Evolutionary conservation across 805 yeast genomes (phyloP).

Genomic region (Naumovozyma dairenensis): DNA sequence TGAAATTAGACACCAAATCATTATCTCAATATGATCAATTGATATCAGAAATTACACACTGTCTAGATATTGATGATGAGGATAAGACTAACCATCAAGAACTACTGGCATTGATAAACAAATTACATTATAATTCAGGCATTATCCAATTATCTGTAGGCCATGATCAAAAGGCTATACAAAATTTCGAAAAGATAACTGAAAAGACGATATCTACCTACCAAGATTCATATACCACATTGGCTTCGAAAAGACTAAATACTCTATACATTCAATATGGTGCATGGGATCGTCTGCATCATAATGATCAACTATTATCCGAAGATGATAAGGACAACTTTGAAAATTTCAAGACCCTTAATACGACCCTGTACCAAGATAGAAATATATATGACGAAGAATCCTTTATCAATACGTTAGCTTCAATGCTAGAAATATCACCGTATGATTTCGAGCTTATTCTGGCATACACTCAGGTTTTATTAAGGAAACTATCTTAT

Average conservation of each 20-base stretch:
- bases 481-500: constrained; percentile 14
- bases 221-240: constrained; percentile 24
- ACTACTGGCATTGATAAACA: constrained; percentile 6
- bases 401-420: too few species aligned
- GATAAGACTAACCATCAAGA: not conserved
- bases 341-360: constrained; percentile 11
- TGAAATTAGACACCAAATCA: not conserved
- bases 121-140: constrained; percentile 50
- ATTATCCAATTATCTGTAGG: constrained; percentile 49
- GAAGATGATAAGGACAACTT: constrained; percentile 10
- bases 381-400: too few species aligned
- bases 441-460: constrained; percentile 36
- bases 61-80: not conserved
- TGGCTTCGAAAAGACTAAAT: constrained; percentile 41
- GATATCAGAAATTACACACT: not conserved
- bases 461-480: constrained; percentile 12
- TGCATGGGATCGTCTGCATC: too few species aligned
- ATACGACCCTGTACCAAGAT: too few species aligned
- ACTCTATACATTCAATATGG: constrained; percentile 48
- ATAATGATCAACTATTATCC: too few species aligned
- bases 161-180: constrained; percentile 43
- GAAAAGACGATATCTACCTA: constrained; percentile 26
- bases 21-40: not conserved
- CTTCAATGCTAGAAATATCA: constrained; percentile 31
- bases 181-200: constrained; percentile 41